Evolutionary conservation across 192 early-diverging fungal genomes (phyloP), one percentile per base, ranked within the genome.

Genomic region (Radiomyces spectabilis): DNA sequence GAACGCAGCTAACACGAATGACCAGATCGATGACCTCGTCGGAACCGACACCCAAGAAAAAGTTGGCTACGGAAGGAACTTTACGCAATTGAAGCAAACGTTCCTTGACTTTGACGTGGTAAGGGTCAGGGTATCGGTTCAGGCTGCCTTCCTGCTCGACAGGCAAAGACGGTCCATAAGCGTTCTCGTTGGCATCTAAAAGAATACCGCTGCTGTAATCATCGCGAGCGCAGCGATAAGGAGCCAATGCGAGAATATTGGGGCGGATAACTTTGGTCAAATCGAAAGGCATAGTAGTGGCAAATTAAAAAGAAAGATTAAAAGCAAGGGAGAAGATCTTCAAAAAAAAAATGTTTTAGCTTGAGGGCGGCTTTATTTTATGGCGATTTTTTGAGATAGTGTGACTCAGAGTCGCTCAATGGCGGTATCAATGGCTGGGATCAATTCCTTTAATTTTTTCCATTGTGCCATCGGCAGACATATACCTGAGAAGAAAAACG

Each of bases 131-230:
- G 74, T 99, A 99, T 46, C 95, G 77, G 72, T 97, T 85, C 42
- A 97, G 83, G 41, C 85, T 65, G 27, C 72, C 73, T 47, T 65
- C 61, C 7, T 43, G 66, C 31, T 39, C 26, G 32, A 51, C 52
- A 34, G 45, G 40, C 37, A 61, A 47, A 31, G 75, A 73, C 37
- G 73, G 71, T 0, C 97, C 97, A 65, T 86, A 91, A 49, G 91
- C 81, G 78, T 99, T 99, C 67, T 99, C 95, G 66, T 99, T 99
- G 29, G 97, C 95, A 61, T 99, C 95, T n/a, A 99, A 81, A 12
- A 99, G 73, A 42, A 99, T 88, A 22, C 97, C 97, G 6, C 70
- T 65, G 45, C 77, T 85, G 68, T 92, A 99, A 73, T 99, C 97
- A 65, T 99, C 97, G 53, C 97, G 86, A 30, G 97, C 97, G 68